A percentile compares a stretch with the other conserved stretches of the same genome.
Evolutionary conservation across 306 rosid species (phyloP).

Genomic region (Glycine latifolia): DNA sequence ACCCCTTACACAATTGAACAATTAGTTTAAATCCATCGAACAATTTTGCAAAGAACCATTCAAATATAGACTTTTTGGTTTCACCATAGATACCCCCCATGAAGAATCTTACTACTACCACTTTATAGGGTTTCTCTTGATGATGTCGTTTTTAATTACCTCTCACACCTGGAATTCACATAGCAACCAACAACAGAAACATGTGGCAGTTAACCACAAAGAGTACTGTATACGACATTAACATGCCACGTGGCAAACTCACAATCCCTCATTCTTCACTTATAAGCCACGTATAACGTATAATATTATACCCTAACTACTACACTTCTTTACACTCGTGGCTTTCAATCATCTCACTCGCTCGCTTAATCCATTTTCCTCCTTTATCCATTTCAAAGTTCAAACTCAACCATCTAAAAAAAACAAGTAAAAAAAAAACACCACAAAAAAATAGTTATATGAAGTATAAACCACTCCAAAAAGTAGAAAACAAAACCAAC

Average conservation of each 20-base stretch:
- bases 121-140: too few relatives aligned
- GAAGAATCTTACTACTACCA: not conserved
- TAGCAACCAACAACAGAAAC: not conserved
- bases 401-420: not conserved
- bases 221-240: conserved; percentile 20
- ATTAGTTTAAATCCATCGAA: too few relatives aligned
- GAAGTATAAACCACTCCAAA: conserved; percentile 8
- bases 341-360: conserved; percentile 28
- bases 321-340: conserved; percentile 4
- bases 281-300: conserved; percentile 42
- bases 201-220: conserved; percentile 32
- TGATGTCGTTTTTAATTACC: too few relatives aligned
- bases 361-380: conserved; percentile 32
- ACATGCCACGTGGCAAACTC: conserved; percentile 36
- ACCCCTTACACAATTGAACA: too few relatives aligned
- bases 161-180: not conserved
- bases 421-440: not conserved
- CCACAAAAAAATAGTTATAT: not conserved
- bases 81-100: not conserved
- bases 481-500: not conserved
- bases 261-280: conserved; percentile 33
- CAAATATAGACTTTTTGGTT: not conserved
- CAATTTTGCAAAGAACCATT: not conserved
- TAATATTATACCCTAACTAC: conserved; percentile 23
- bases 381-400: conserved; percentile 26